Evolutionary conservation across 1,284 basidiomycete genomes (phyloP).

Genomic region (Puccinia novopanici): DNA sequence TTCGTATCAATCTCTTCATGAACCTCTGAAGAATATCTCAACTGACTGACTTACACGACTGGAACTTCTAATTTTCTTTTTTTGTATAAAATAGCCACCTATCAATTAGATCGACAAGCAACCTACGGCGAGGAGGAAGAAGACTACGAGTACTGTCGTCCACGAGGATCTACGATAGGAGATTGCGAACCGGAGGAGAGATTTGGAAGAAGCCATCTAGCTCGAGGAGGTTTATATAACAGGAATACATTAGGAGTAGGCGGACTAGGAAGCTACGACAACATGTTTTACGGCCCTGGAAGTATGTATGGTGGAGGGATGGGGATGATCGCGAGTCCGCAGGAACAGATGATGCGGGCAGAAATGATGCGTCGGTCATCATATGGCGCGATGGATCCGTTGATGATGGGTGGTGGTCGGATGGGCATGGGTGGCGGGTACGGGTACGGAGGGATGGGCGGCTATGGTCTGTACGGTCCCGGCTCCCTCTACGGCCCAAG

Average conservation of each 20-base stretch:
- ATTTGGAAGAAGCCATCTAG: too few relatives aligned
- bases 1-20: neutral
- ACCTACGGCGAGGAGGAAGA: constrained; percentile 12
- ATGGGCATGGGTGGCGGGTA: constrained; percentile 24
- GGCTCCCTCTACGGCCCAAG: constrained; percentile 23
- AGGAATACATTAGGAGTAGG: neutral
- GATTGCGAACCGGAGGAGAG: constrained; percentile 10
- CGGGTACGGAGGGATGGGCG: constrained; percentile 33
- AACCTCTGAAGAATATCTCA: neutral
- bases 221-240: too few relatives aligned
- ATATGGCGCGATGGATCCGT: constrained; percentile 9
- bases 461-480: constrained; percentile 29
- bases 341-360: constrained; percentile 34
- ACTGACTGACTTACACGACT: neutral
- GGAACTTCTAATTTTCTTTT: neutral
- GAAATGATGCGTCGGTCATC: constrained; percentile 15
- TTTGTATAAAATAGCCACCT: neutral
- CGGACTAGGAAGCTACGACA: neutral
- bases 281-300: neutral
- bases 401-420: constrained; percentile 1
- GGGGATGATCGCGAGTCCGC: constrained; percentile 17
- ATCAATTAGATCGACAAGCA: neutral
- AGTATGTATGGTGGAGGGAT: constrained; percentile 6
- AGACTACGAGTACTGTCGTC: constrained; percentile 29
- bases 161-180: constrained; percentile 29